A percentile compares a stretch with the other conserved stretches of the same genome.
These are phyloP conservation scores for Seiridium unicorne DNA, from an alignment of 2,329 filamentous ascomycete species.

Conservation along the genomic window DNA sequence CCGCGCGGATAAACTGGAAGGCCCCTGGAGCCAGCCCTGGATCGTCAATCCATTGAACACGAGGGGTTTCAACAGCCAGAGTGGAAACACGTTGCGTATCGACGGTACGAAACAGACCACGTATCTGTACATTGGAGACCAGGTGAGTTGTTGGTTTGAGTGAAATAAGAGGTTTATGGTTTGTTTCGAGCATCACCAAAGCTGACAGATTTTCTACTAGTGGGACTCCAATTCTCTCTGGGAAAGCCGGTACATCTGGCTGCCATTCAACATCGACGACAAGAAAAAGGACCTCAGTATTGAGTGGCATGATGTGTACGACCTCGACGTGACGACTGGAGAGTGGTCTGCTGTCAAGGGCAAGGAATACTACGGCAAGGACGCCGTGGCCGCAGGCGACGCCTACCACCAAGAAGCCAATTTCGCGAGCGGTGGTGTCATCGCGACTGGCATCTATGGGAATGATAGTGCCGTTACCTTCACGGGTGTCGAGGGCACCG, in stretches of 20 bases:
- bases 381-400: constrained; percentile 42
- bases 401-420: constrained; percentile 56
- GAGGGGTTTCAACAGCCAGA: constrained; percentile 51
- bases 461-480: constrained; percentile 55
- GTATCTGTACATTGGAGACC: constrained; percentile 49
- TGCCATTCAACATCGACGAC: constrained; percentile 52
- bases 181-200: background rate
- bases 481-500: constrained; percentile 43
- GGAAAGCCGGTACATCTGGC: constrained; percentile 58
- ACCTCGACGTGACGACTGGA: constrained; percentile 51
- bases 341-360: constrained; percentile 45
- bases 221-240: constrained; percentile 56
- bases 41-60: constrained; percentile 51
- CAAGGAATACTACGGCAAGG: constrained; percentile 42
- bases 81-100: constrained; percentile 47
- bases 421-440: constrained; percentile 45
- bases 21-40: constrained; percentile 54
- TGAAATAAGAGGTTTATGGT: background rate
- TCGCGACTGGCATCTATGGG: constrained; percentile 51
- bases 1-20: constrained; percentile 46
- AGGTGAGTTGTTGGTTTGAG: constrained; percentile 18
- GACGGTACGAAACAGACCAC: constrained; percentile 47
- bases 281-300: constrained; percentile 46
- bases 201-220: constrained; percentile 7
- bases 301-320: constrained; percentile 55